Evolutionary conservation across 306 rosid species (phyloP), one percentile per base, ranked within the genome.

Genomic region (Ochetophila trinervis): DNA sequence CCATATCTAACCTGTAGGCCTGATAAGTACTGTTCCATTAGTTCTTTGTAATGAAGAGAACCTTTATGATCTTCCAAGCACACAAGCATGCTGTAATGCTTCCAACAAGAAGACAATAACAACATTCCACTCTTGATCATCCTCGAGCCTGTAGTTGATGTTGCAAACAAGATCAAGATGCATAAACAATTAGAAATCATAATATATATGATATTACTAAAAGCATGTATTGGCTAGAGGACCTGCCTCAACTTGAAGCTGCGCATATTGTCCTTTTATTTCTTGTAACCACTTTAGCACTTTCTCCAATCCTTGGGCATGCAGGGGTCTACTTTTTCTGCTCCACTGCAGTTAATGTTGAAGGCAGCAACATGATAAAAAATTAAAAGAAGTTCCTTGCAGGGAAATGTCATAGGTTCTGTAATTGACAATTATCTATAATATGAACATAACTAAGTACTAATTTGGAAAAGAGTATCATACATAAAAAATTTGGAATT

Each of bases 31-130:
- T 92, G 98, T 66, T 89, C 91, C 76, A 89, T 72, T 74, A 88
- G 74, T 62, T 92, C 88, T 76, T 80, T 78, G 83, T 87, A 83
- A 36, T 49, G 80, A 66, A 75, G 84, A 49, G 85, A 71, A 67
- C 84, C 82, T 48, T 70, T 88, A 37, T 49, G 84, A 74, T 87
- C 95, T 82, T 92, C 95, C 86, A 92, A 78, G 75, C 74, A 77
- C 58, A 92, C 77, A 53, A 92, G 85, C 78, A 72, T 50, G 74
- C 85, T 74, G 76, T 89, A 92, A 78, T 92, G 98, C 85, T 90
- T 92, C 98, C 98, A 92, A 85, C 98, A 92, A 76, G 98, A 92
- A 79, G 82, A 82, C 54, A 92, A 88, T 45, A 92, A 80, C 83
- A 85, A 64, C 50, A 79, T 81, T 73, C 91, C 93, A 60, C 88